A percentile compares a stretch with the other conserved stretches of the same genome.
Evolutionary conservation across 148 eudicot species (phyloP).

Genomic region (Oxyria digyna): DNA sequence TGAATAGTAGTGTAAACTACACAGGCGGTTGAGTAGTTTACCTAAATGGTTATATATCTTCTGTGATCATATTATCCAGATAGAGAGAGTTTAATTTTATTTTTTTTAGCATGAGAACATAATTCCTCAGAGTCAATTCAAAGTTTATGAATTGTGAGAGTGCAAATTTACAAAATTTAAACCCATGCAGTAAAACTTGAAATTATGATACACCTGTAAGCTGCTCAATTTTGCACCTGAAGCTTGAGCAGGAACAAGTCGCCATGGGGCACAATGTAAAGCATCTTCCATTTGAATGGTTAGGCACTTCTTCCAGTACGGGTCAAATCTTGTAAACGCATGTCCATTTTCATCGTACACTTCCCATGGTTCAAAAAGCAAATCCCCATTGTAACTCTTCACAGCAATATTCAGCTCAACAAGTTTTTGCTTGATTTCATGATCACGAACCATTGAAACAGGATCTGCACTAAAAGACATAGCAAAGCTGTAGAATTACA

Average conservation of each 20-base stretch:
- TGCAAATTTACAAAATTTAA: background rate
- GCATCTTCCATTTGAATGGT: constrained; percentile 44
- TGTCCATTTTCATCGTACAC: constrained; percentile 62
- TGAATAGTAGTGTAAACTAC: background rate
- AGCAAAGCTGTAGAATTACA: background rate
- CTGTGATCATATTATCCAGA: background rate
- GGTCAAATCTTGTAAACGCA: constrained; percentile 62
- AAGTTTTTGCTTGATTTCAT: constrained; percentile 63
- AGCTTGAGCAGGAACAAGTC: constrained; percentile 50
- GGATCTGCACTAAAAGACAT: constrained; percentile 53
- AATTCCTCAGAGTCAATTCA: background rate
- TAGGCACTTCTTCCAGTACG: constrained; percentile 74
- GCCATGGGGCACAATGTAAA: constrained; percentile 71
- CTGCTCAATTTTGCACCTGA: constrained; percentile 41
- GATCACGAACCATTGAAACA: constrained; percentile 92
- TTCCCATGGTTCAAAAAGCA: constrained; percentile 96
- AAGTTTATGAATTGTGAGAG: background rate
- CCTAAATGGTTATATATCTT: background rate
- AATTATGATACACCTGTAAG: constrained; percentile 6
- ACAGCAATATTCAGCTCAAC: constrained; percentile 53
- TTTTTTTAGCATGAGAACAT: too few species aligned
- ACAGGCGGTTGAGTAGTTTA: background rate
- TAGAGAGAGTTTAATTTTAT: background rate
- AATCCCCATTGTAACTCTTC: constrained; percentile 71
- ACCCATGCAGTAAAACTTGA: too few species aligned